phyloP scores from a whole-genome alignment of 2,329 filamentous ascomycete species.

The Penicillium sp. region DNA sequence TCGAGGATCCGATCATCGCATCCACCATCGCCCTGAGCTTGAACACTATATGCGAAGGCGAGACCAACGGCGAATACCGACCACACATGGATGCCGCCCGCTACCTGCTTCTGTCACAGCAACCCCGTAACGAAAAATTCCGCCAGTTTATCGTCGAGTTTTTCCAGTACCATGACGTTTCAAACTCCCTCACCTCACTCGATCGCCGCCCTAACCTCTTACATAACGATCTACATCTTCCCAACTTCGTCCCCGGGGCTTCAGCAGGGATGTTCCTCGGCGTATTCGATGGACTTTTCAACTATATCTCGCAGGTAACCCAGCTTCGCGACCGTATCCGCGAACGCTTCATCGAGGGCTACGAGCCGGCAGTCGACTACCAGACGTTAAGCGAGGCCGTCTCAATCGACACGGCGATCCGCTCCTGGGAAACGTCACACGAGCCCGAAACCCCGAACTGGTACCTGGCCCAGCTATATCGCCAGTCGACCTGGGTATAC shows the following conservation, averaged over 20 bases:
- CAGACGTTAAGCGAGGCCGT: constrained; percentile 69
- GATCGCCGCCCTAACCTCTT: constrained; percentile 54
- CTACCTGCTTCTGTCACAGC: constrained; percentile 62
- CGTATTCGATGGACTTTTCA: constrained; percentile 78
- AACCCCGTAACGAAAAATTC: constrained; percentile 65
- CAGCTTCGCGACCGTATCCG: constrained; percentile 73
- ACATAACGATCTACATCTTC: constrained; percentile 54
- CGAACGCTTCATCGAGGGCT: constrained; percentile 59
- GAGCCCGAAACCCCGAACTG: constrained; percentile 53
- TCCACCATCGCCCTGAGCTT: constrained; percentile 60
- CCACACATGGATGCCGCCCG: constrained; percentile 75
- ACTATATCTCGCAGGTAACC: constrained; percentile 75
- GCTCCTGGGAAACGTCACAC: constrained; percentile 68
- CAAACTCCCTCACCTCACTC: constrained; percentile 57
- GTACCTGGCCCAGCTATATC: constrained; percentile 59
- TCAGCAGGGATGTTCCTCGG: constrained; percentile 67
- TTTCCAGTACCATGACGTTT: constrained; percentile 76
- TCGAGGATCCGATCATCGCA: constrained; percentile 61
- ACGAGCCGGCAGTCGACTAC: constrained; percentile 71
- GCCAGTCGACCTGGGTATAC: constrained; percentile 64
- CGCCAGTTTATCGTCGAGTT: constrained; percentile 71
- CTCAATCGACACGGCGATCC: constrained; percentile 71
- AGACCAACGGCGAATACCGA: constrained; percentile 69
- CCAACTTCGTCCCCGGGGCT: constrained; percentile 55
- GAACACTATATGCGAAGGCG: constrained; percentile 61